Percentiles rank a stretch among this genome's conserved stretches.
These are phyloP conservation scores for Pichia sp. DNA, from an alignment of 1,139 yeast species.

Conservation along the genomic window DNA sequence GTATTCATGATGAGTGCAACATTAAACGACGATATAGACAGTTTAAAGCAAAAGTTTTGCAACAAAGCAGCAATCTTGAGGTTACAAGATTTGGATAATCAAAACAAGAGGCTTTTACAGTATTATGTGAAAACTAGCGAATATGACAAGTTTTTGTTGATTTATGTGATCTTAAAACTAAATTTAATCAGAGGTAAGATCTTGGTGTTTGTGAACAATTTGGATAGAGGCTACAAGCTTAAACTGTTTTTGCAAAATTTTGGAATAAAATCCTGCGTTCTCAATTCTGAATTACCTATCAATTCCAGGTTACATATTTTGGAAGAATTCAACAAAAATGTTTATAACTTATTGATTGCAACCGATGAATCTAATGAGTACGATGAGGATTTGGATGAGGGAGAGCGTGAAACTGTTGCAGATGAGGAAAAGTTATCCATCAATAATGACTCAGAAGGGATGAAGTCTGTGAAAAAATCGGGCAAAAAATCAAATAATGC, in stretches of 20 bases:
- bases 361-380: conserved; percentile 81
- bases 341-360: conserved; percentile 83
- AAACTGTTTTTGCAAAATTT: conserved; percentile 91
- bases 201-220: conserved; percentile 83
- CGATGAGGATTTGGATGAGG: conserved; percentile 42
- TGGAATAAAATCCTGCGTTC: conserved; percentile 82
- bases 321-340: conserved; percentile 89
- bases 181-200: conserved; percentile 89
- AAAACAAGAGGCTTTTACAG: conserved; percentile 64
- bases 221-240: conserved; percentile 92
- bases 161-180: conserved; percentile 89
- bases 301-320: conserved; percentile 93
- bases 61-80: conserved; percentile 81
- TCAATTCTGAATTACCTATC: conserved; percentile 89
- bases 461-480: conserved; percentile 19
- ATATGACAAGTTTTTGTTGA: conserved; percentile 83
- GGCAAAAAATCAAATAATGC: conserved; percentile 32
- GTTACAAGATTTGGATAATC: conserved; percentile 59
- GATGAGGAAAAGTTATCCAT: background rate
- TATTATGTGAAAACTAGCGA: conserved; percentile 84
- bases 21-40: conserved; percentile 77
- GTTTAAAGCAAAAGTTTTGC: conserved; percentile 72
- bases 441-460: conserved; percentile 23
- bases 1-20: conserved; percentile 97
- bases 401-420: conserved; percentile 10